Conservation (phyloP, 1,284 basidiomycete species). For the Malassezia arunalokei region DNA sequence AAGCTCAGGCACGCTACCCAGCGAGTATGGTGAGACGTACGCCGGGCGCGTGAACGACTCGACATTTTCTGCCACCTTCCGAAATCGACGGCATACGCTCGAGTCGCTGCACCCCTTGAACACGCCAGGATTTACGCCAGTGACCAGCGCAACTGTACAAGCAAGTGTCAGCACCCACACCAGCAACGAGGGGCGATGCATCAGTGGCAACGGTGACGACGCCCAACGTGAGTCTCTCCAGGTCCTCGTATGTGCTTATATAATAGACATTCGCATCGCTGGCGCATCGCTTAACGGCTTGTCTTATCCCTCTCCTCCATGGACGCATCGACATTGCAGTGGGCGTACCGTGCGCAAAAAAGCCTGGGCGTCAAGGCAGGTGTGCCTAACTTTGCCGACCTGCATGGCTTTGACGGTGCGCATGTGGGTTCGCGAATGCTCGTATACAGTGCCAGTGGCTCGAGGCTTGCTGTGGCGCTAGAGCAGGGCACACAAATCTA, state of each 20-base stretch:
- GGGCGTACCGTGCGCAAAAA: constrained; percentile 71
- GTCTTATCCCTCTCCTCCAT: neutral
- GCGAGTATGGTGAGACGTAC: constrained; percentile 32
- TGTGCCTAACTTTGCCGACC: constrained; percentile 61
- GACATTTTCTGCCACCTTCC: constrained; percentile 30
- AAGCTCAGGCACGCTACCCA: constrained; percentile 13
- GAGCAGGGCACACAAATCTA: constrained; percentile 64
- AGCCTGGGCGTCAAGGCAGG: constrained; percentile 71
- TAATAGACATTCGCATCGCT: no score
- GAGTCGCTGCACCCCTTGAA: constrained; percentile 44
- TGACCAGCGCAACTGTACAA: neutral
- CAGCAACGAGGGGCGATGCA: neutral
- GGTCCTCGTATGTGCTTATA: no score
- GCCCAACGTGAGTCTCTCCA: no score
- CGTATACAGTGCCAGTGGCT: constrained; percentile 75
- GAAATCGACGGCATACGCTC: constrained; percentile 41
- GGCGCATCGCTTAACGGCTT: neutral
- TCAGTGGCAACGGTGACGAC: no score
- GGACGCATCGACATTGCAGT: constrained; percentile 11
- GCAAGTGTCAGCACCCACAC: neutral
- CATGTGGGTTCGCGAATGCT: constrained; percentile 61
- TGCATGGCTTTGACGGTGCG: constrained; percentile 57
- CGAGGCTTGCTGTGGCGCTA: constrained; percentile 71
- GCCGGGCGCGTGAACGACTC: constrained; percentile 18
- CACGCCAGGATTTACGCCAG: constrained; percentile 21